Percentiles rank a stretch among this genome's conserved stretches.
phyloP scores from a whole-genome alignment of 2,329 filamentous ascomycete genomes.

The Chalaropsis thielavioides region DNA sequence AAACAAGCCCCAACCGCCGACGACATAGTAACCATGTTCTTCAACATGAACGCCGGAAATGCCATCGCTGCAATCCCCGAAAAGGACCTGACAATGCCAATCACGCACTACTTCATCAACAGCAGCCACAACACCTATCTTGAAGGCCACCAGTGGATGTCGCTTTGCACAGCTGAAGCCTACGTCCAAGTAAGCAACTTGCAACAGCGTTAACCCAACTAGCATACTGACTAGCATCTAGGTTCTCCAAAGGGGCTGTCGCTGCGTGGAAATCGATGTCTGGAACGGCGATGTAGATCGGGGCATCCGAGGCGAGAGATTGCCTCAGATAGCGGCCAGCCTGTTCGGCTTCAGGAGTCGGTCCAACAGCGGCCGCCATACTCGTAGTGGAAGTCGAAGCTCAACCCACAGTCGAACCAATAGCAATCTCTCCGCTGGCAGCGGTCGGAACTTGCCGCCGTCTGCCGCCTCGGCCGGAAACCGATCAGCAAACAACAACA shows the following conservation, averaged over 20 bases:
- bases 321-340: slow-evolving; percentile 32
- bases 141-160: slow-evolving; percentile 70
- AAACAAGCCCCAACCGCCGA: neutral
- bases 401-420: neutral
- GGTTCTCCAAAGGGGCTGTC: slow-evolving; percentile 62
- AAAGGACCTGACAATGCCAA: slow-evolving; percentile 49
- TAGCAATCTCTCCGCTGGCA: neutral
- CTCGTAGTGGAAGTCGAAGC: neutral
- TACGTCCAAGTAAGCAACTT: slow-evolving; percentile 53
- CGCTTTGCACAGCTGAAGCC: slow-evolving; percentile 59
- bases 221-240: slow-evolving; percentile 23
- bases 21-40: slow-evolving; percentile 11
- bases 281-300: slow-evolving; percentile 58
- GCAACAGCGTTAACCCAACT: neutral
- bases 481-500: neutral
- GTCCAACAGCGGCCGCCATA: slow-evolving; percentile 9
- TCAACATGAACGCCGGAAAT: slow-evolving; percentile 20
- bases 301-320: slow-evolving; percentile 33
- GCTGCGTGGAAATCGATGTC: slow-evolving; percentile 89
- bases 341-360: slow-evolving; percentile 26
- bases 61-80: slow-evolving; percentile 29
- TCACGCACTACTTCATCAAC: slow-evolving; percentile 86
- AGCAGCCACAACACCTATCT: slow-evolving; percentile 93
- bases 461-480: neutral
- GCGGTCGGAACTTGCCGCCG: neutral